Percentiles rank a stretch among this genome's conserved stretches.
phyloP scores from a whole-genome alignment of 768 basidiomycete genomes.

The Hygrophoropsis aurantiaca region DNA sequence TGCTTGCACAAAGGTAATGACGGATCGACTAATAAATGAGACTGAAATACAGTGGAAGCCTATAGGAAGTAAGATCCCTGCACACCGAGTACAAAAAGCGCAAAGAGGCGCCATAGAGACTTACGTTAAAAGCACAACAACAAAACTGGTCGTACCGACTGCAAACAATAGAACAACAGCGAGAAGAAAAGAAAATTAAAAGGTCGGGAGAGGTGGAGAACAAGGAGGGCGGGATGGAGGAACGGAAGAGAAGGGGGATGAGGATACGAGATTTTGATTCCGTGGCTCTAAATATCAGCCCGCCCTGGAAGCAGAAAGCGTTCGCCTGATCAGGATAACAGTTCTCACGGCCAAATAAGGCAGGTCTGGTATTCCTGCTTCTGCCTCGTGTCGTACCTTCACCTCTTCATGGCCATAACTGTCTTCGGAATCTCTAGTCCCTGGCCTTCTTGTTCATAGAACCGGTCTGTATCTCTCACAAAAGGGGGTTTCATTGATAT shows the following conservation, averaged over 20 bases:
- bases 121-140: slow-evolving; percentile 35
- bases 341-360: slow-evolving; percentile 13
- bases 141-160: slow-evolving; percentile 27
- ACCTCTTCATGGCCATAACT: slow-evolving; percentile 6
- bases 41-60: slow-evolving; percentile 33
- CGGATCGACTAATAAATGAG: slow-evolving; percentile 30
- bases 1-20: slow-evolving; percentile 46
- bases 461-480: slow-evolving; percentile 9
- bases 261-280: slow-evolving; percentile 24
- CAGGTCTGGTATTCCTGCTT: slow-evolving; percentile 18
- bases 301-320: not conserved
- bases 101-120: slow-evolving; percentile 4
- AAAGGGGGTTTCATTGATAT: slow-evolving; percentile 25
- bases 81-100: slow-evolving; percentile 1
- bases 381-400: slow-evolving; percentile 29
- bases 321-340: slow-evolving; percentile 7
- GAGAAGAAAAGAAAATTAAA: slow-evolving; percentile 27
- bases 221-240: slow-evolving; percentile 29
- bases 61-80: slow-evolving; percentile 11
- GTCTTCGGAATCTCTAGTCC: slow-evolving; percentile 29
- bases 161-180: slow-evolving; percentile 35
- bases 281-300: slow-evolving; percentile 30
- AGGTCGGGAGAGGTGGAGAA: slow-evolving; percentile 41
- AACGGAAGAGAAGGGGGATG: slow-evolving; percentile 17
- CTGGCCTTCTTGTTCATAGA: slow-evolving; percentile 20